Percentiles rank a stretch among this genome's conserved stretches.
phyloP scores from a whole-genome alignment of 2,329 filamentous ascomycete species.

The Diaporthe sp. region DNA sequence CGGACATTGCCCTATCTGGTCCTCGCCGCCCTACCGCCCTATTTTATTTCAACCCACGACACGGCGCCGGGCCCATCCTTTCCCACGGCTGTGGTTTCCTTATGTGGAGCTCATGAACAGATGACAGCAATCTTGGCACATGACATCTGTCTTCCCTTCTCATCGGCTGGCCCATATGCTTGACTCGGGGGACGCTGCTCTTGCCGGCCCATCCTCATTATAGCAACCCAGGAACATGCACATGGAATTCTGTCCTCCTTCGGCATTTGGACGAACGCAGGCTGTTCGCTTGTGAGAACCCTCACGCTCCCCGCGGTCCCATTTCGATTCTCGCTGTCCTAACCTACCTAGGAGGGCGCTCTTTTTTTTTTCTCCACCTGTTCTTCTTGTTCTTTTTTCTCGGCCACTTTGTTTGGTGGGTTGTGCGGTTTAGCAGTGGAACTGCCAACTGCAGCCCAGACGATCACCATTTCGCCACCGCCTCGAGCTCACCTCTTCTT shows the following conservation, averaged over 20 bases:
- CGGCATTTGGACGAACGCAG: neutral
- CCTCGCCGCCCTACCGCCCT: neutral
- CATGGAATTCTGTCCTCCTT: neutral
- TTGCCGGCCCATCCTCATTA: constrained; percentile 3
- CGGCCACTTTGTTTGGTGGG: constrained; percentile 1
- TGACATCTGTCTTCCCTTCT: constrained; percentile 15
- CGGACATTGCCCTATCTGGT: neutral
- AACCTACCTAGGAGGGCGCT: neutral
- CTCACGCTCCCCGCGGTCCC: neutral
- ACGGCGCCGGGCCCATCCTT: constrained; percentile 12
- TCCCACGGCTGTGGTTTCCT: constrained; percentile 12
- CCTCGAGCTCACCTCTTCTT: neutral
- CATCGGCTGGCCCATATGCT: constrained; percentile 20
- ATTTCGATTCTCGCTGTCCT: constrained; percentile 4
- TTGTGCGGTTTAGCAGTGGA: constrained; percentile 27
- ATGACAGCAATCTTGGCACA: constrained; percentile 29
- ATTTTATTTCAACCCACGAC: neutral
- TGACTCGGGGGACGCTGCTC: constrained; percentile 17
- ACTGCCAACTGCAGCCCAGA: constrained; percentile 31
- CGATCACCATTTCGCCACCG: constrained; percentile 34
- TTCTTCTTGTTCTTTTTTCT: constrained; percentile 2
- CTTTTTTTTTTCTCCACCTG: neutral
- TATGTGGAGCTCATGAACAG: constrained; percentile 15
- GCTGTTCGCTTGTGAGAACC: neutral
- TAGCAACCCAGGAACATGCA: neutral